Evolutionary conservation across 768 basidiomycete genomes (phyloP).

Genomic region (Hericium rajendrae): DNA sequence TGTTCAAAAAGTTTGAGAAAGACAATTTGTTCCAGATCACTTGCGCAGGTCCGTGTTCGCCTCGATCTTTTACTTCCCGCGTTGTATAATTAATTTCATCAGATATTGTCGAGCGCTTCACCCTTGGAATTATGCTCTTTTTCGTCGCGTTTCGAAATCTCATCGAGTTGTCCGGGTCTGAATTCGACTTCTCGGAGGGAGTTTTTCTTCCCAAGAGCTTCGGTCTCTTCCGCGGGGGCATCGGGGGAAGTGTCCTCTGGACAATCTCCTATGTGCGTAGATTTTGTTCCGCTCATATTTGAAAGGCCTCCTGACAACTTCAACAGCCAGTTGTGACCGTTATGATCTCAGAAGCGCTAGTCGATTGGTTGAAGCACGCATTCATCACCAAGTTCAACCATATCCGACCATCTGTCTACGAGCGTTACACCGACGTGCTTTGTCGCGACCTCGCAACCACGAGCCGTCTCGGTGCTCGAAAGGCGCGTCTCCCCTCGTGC

Average conservation of each 20-base stretch:
- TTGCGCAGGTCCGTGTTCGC: conserved; percentile 64
- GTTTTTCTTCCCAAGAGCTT: conserved; percentile 75
- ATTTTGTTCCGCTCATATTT: neutral
- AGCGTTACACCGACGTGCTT: conserved; percentile 89
- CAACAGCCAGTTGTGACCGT: conserved; percentile 85
- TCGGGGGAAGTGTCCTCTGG: conserved; percentile 69
- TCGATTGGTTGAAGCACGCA: conserved; percentile 98
- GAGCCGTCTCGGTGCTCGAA: conserved; percentile 58
- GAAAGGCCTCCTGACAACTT: neutral
- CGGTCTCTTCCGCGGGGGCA: conserved; percentile 74
- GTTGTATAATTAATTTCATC: neutral
- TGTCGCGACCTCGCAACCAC: conserved; percentile 86
- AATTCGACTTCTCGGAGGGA: conserved; percentile 66
- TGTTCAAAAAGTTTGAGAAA: conserved; percentile 99
- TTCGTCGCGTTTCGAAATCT: conserved; percentile 91
- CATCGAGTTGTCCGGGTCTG: conserved; percentile 87
- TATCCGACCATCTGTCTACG: conserved; percentile 90
- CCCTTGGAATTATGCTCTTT: conserved; percentile 79
- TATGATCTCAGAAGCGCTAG: conserved; percentile 82
- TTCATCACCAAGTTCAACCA: conserved; percentile 99
- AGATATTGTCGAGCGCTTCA: conserved; percentile 98
- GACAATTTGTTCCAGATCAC: conserved; percentile 98
- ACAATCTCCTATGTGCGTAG: conserved; percentile 79
- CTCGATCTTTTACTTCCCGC: no score
- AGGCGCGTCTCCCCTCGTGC: conserved; percentile 17